A percentile compares a stretch with the other conserved stretches of the same genome.
phyloP scores from a whole-genome alignment of 768 basidiomycete species.

The Tephrocybe sp. region DNA sequence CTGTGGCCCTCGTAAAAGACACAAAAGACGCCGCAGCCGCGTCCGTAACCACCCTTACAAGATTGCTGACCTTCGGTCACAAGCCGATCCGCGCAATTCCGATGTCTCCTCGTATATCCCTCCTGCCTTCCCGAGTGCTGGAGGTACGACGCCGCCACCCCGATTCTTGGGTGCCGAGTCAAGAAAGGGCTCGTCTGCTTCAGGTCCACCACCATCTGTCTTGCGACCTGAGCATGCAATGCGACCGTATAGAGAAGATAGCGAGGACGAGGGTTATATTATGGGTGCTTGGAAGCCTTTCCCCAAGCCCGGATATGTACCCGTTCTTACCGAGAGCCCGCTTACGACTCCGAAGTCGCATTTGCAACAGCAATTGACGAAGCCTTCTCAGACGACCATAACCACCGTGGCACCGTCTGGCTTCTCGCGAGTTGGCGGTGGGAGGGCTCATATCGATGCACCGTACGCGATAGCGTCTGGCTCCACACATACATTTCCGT shows the following conservation, averaged over 20 bases:
- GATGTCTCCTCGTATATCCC: conserved; percentile 55
- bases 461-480: conserved; percentile 77
- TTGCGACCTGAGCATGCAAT: conserved; percentile 79
- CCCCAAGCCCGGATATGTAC: conserved; percentile 50
- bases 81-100: conserved; percentile 31
- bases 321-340: conserved; percentile 39
- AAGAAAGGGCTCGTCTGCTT: conserved; percentile 52
- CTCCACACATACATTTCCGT: conserved; percentile 69
- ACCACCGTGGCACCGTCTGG: conserved; percentile 43
- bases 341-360: conserved; percentile 14
- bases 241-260: conserved; percentile 75
- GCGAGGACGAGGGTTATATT: conserved; percentile 83
- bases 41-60: conserved; percentile 18
- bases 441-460: conserved; percentile 79
- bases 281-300: conserved; percentile 94
- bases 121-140: conserved; percentile 33
- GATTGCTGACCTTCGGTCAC: conserved; percentile 16
- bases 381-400: conserved; percentile 20
- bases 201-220: conserved; percentile 67
- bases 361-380: conserved; percentile 15
- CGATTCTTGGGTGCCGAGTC: conserved; percentile 36
- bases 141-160: conserved; percentile 30
- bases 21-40: conserved; percentile 26
- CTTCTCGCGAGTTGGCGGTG: conserved; percentile 87
- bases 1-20: conserved; percentile 48